Evolutionary conservation across 495 filamentous ascomycete species (phyloP).

Genomic region (Friedmanniomyces endolithicus): DNA sequence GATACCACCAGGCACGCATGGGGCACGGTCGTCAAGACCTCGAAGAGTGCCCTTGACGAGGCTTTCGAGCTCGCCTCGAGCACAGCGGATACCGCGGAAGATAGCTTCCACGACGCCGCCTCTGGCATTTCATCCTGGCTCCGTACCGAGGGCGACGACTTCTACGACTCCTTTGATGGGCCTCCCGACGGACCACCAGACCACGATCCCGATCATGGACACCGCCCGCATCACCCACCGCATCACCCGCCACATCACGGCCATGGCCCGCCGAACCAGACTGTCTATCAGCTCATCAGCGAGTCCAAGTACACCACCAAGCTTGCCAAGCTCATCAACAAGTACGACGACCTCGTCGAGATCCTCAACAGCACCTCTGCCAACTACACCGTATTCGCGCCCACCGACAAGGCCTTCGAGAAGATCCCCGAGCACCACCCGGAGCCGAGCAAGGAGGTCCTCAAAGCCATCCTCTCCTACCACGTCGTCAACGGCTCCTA

Average conservation of each 20-base stretch:
- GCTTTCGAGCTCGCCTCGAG: slow-evolving; percentile 32
- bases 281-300: slow-evolving; percentile 65
- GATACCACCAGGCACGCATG: slow-evolving; percentile 20
- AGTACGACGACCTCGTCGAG: slow-evolving; percentile 55
- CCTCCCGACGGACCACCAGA: slow-evolving; percentile 19
- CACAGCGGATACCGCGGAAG: slow-evolving; percentile 26
- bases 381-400: slow-evolving; percentile 72
- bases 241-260: slow-evolving; percentile 21
- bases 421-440: slow-evolving; percentile 46
- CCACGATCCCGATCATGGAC: slow-evolving; percentile 17
- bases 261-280: slow-evolving; percentile 43
- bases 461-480: slow-evolving; percentile 56
- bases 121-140: slow-evolving; percentile 38
- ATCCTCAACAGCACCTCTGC: slow-evolving; percentile 52
- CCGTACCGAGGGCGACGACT: slow-evolving; percentile 15
- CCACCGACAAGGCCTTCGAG: slow-evolving; percentile 60
- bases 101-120: slow-evolving; percentile 30
- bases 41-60: slow-evolving; percentile 37
- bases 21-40: slow-evolving; percentile 26
- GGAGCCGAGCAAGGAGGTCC: slow-evolving; percentile 48
- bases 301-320: slow-evolving; percentile 61
- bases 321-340: slow-evolving; percentile 58
- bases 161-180: slow-evolving; percentile 26
- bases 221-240: slow-evolving; percentile 24
- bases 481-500: slow-evolving; percentile 55